Base-by-base conservation (phyloP, 2,329 filamentous ascomycete genomes). In the Ophiocordyceps camponoti-saundersi region DNA sequence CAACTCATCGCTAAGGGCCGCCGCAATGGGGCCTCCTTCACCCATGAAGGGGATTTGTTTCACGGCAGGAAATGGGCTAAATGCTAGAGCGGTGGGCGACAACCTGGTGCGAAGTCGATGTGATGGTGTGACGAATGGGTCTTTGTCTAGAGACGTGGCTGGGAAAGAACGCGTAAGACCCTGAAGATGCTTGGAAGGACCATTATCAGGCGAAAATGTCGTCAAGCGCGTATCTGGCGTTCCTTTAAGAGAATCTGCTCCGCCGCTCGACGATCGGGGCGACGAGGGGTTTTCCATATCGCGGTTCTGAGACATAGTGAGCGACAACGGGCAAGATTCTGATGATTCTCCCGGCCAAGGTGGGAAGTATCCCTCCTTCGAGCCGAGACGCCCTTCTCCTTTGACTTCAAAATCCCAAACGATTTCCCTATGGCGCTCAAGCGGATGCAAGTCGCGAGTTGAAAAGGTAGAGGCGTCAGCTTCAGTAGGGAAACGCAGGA, bases 161-260 rank as follows among this genome's bases (percentile, higher is more conserved):
- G 60, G 55, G 20, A 57, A 48, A 30, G 54, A 55, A 13, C 58
- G 49, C 40, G 53, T 56, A 39, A 66, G 53, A 10, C 58, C 54
- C 26, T 64, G 62, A 16, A 63, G 51, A 18, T 59, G 53, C 49
- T 63, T 65, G 16, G 61, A 60, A 20, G 69, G 68, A 52, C 69
- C 70, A 36, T 77, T 75, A 16, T 77, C 73, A 0, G 79, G 78
- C 4, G 79, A 83, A 56, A 82, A 82, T 6, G 72, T 64, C 6
- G 79, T 80, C 41, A 80, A 53, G 45, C 72, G 73, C 8, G 79
- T 82, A 49, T 81, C 77, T 0, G 80, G 80, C 6, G 81, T 84
- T 16, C 71, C 73, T 53, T 76, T 71, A 55, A 69, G 71, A 12
- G 79, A 80, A 46, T 75, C 73, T 30, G 67, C 68, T 20, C 65